Evolutionary conservation across 495 filamentous ascomycete genomes (phyloP).

Genomic region (Penicillium macrosclerotiorum): DNA sequence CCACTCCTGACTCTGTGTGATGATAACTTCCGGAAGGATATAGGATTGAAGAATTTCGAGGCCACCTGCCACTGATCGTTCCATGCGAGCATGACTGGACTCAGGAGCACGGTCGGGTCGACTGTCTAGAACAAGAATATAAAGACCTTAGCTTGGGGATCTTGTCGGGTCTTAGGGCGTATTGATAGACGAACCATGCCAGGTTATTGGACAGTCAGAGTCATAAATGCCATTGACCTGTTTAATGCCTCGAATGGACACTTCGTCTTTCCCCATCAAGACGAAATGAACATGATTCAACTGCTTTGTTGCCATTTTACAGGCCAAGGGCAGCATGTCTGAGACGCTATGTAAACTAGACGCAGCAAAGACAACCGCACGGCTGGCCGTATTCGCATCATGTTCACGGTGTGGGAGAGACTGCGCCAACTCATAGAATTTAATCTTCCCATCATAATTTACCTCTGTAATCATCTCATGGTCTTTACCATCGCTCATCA

Average conservation of each 20-base stretch:
- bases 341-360: slow-evolving; percentile 50
- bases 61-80: slow-evolving; percentile 41
- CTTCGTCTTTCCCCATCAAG: slow-evolving; percentile 52
- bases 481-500: no score
- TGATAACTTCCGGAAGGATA: slow-evolving; percentile 49
- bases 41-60: slow-evolving; percentile 46
- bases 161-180: neutral
- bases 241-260: slow-evolving; percentile 51
- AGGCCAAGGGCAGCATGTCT: slow-evolving; percentile 53
- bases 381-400: slow-evolving; percentile 24
- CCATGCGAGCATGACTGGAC: slow-evolving; percentile 52
- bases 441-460: slow-evolving; percentile 56
- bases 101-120: slow-evolving; percentile 46
- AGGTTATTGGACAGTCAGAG: slow-evolving; percentile 48
- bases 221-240: slow-evolving; percentile 46
- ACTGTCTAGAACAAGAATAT: slow-evolving; percentile 47
- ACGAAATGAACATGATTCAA: slow-evolving; percentile 53
- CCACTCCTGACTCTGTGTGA: slow-evolving; percentile 41
- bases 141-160: slow-evolving; percentile 10
- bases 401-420: slow-evolving; percentile 45
- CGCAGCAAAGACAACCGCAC: slow-evolving; percentile 50
- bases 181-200: slow-evolving; percentile 45
- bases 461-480: no score
- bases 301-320: slow-evolving; percentile 47
- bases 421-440: slow-evolving; percentile 51